Evolutionary conservation across 768 basidiomycete genomes (phyloP).

Genomic region (Leccinum subgranulosum): DNA sequence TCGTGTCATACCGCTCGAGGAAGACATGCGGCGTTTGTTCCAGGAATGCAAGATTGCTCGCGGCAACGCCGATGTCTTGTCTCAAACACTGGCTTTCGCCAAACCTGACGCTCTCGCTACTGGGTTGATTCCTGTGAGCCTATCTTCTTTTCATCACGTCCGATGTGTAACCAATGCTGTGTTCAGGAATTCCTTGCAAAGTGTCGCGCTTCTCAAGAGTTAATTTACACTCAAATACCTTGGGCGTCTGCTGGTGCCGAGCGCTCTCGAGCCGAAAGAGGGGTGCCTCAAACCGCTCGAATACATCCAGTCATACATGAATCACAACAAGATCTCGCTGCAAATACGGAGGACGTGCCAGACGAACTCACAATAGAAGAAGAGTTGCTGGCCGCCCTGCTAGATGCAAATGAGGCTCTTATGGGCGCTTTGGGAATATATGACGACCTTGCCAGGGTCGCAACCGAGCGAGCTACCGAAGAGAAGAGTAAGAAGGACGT

Average conservation of each 20-base stretch:
- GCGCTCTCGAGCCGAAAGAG: constrained; percentile 48
- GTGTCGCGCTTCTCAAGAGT: constrained; percentile 78
- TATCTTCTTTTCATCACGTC: neutral
- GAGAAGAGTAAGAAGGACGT: constrained; percentile 69
- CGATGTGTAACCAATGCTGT: neutral
- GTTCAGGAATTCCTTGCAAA: constrained; percentile 78
- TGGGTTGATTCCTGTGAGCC: constrained; percentile 64
- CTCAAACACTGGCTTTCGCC: constrained; percentile 65
- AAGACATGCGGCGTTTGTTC: constrained; percentile 79
- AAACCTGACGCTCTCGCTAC: constrained; percentile 65
- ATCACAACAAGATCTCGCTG: constrained; percentile 19
- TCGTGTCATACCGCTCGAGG: constrained; percentile 67
- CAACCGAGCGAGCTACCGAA: constrained; percentile 50
- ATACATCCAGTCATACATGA: constrained; percentile 20
- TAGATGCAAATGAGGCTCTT: constrained; percentile 72
- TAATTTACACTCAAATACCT: constrained; percentile 82
- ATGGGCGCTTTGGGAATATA: constrained; percentile 67
- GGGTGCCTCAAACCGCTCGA: constrained; percentile 7
- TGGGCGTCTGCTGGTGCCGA: constrained; percentile 88
- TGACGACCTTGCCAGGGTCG: constrained; percentile 74
- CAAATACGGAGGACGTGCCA: constrained; percentile 32
- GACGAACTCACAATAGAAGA: constrained; percentile 68
- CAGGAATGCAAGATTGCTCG: constrained; percentile 83
- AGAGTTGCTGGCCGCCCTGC: constrained; percentile 64
- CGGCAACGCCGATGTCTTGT: constrained; percentile 75